Base-by-base conservation (phyloP, 1,284 basidiomycete genomes). In the Ceratobasidium sp. region DNA sequence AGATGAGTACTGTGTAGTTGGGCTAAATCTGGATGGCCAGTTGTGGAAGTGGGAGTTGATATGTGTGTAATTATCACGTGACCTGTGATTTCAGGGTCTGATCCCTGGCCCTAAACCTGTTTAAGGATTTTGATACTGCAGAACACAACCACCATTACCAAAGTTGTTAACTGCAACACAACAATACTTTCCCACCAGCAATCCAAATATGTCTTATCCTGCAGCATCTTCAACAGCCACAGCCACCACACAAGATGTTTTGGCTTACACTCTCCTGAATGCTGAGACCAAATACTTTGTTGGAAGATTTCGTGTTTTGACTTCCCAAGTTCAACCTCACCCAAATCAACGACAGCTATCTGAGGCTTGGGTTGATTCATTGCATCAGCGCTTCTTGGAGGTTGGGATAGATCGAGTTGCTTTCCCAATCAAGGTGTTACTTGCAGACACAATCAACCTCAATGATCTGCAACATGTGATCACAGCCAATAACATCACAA, bases 401-500 rank as follows among this genome's bases (percentile, higher is more conserved):
- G 37, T 46, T 19, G 61, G 61, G 1, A 48, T 63, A 11, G 41
- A 63, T 13, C 61, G 61, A 27, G n/a, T 39, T 4, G 27, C 41
- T 11, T 39, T 43, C 19, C 61, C 61, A 31, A 63, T 63, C 43
- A 63, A 63, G 43, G 41, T 63, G 11, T 1, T 63, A 2, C 41
- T 63, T 6, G 24, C 13, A 14, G 11, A 27, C 19, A 1, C 54
- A 7, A 19, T 14, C 14, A 11, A 56, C 29, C 19, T 56, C 1
- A 5, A 27, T 16, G 27, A 7, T 19, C 13, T 31, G 51, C 24
- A 8, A 14, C 22, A 2, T 3, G 16, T 13, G 19, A 51, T 19
- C 9, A 19, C 9, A 19, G 4, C 7, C 7, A 51, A 51, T 7
- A 6, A 22, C 48, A n/a, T 51, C 48, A 51, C 6, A 4, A n/a